These are phyloP conservation scores for Drechslerella dactyloides DNA, from an alignment of 2,329 filamentous ascomycete species.

Conservation along the genomic window DNA sequence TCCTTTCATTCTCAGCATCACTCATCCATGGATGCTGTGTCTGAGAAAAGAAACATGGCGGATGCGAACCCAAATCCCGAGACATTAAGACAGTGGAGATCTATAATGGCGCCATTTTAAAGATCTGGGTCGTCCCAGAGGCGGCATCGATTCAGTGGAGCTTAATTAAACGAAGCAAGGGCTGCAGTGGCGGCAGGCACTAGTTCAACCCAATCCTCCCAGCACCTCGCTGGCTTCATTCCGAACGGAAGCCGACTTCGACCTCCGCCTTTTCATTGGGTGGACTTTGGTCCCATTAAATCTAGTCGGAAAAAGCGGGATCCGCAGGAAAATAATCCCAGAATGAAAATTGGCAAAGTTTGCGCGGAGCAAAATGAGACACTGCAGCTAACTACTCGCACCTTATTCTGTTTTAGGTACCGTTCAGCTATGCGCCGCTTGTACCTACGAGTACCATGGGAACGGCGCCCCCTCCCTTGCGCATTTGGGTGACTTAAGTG, in stretches of 20 bases:
- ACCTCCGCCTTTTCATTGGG: constrained; percentile 5
- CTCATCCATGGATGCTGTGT: neutral
- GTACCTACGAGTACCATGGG: constrained; percentile 29
- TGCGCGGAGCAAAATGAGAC: neutral
- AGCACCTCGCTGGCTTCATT: constrained; percentile 11
- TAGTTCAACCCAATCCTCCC: neutral
- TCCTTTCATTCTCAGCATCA: too few species aligned
- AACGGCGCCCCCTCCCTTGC: constrained; percentile 34
- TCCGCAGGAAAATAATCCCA: constrained; percentile 7
- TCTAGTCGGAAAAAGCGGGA: constrained; percentile 27
- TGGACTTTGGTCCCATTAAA: constrained; percentile 7
- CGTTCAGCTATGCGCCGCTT: constrained; percentile 27
- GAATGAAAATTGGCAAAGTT: constrained; percentile 2
- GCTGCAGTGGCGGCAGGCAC: neutral
- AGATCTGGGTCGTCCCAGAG: constrained; percentile 24
- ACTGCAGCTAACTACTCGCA: neutral
- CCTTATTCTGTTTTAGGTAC: neutral
- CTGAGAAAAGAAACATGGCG: constrained; percentile 13
- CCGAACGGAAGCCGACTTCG: constrained; percentile 5
- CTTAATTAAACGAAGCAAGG: constrained; percentile 45
- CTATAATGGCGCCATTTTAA: constrained; percentile 30
- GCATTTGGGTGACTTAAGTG: constrained; percentile 7
- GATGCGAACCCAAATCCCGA: constrained; percentile 17
- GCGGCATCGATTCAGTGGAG: constrained; percentile 30
- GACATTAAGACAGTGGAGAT: constrained; percentile 31